Base-by-base conservation (phyloP, 352 stramenopile species). In the Lagenidium giganteum region DNA sequence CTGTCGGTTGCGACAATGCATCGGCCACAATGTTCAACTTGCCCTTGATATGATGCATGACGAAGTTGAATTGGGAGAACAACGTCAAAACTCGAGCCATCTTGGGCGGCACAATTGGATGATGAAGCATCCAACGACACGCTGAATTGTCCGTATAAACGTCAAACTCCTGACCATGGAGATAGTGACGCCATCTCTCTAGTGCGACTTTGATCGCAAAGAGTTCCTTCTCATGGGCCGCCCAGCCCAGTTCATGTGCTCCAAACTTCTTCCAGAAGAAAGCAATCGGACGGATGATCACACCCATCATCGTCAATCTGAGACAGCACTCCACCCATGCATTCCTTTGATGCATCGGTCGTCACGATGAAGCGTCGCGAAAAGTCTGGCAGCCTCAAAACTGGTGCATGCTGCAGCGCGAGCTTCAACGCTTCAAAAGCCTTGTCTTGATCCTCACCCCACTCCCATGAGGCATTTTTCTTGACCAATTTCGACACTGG, bases 101-200 rank as follows among this genome's bases (percentile, higher is more conserved):
- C 24, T 57, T 46, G 2, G 25, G 25, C 17, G 39, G 46, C 8
- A 57, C 14, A 5, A 42, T 44, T 1, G 42, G 21, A 24, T 57
- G 49, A 37, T 40, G 29, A 1, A 52, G 38, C 13, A 57, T 45
- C 41, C 39, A 57, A 25, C 31, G 40, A 24, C 41, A 57, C 2
- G 49, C 40, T 18, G 42, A 52, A 21, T 46, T 57, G 41, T 52
- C 49, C 5, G 33, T 51, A 20, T 40, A 52, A 3, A 57, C 49
- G 8, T 41, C 12, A 29, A 50, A 45, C 23, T 34, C 21, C 8
- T 5, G 6, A 34, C 49, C 49, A 7, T 44, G 40, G 8, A 46
- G 26, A 52, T 57, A 57, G 18, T 29, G 36, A 4, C 49, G 32
- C 42, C 49, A 51, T 14, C 27, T 21, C 23, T 27, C 26, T 4